Evolutionary conservation across 345 rosid genomes (phyloP).

Genomic region (Dimocarpus longan): DNA sequence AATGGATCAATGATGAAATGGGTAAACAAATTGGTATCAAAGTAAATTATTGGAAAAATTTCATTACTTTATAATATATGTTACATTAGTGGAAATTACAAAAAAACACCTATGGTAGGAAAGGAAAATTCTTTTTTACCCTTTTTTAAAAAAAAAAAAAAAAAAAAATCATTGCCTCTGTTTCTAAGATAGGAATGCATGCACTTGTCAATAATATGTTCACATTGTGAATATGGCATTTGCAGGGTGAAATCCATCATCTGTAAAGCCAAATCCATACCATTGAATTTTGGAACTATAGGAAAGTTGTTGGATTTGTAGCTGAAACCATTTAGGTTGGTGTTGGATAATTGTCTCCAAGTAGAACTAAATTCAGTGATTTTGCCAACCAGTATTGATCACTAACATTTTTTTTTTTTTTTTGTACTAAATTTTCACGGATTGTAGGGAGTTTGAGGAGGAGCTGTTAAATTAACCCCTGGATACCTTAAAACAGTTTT

Average conservation of each 20-base stretch:
- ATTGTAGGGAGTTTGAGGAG: conserved; percentile 75
- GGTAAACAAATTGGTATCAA: no score
- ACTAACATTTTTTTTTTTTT: background rate
- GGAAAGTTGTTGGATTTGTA: conserved; percentile 91
- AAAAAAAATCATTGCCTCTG: background rate
- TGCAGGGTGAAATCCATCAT: conserved; percentile 93
- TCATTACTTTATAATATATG: no score
- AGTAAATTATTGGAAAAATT: no score
- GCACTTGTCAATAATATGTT: background rate
- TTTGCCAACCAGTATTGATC: conserved; percentile 6
- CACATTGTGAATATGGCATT: no score
- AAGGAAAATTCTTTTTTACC: no score
- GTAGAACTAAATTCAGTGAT: background rate
- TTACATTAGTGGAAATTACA: no score
- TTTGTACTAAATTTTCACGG: conserved; percentile 16
- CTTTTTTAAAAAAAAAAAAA: no score
- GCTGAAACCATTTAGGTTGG: conserved; percentile 92
- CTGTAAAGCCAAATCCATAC: conserved; percentile 86
- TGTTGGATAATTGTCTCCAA: background rate
- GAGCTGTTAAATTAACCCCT: conserved; percentile 94
- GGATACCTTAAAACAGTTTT: conserved; percentile 76
- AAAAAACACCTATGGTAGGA: no score
- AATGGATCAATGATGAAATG: no score
- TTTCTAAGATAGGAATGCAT: background rate
- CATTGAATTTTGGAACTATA: conserved; percentile 77